phyloP scores from a whole-genome alignment of 257 asterid genomes.

The Verbena officinalis region DNA sequence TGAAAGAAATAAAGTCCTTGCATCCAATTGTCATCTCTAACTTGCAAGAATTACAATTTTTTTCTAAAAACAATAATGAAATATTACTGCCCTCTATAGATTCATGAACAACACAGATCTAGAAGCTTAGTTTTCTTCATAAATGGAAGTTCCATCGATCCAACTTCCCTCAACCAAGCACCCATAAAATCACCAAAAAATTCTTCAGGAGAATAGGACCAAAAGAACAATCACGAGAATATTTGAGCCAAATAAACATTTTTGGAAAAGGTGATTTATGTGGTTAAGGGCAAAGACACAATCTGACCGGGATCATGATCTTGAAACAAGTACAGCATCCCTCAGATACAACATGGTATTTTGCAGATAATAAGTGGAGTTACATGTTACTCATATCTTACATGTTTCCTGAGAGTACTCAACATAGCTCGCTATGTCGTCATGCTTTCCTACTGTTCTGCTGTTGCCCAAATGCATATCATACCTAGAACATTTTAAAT shows the following conservation, averaged over 20 bases:
- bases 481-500: slow-evolving; percentile 49
- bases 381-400: slow-evolving; percentile 41
- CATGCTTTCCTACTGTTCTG: slow-evolving; percentile 65
- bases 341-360: background rate
- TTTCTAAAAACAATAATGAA: background rate
- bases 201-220: slow-evolving; percentile 4
- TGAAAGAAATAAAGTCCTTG: slow-evolving; percentile 4
- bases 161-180: slow-evolving; percentile 15
- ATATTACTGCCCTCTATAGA: slow-evolving; percentile 2
- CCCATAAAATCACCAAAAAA: background rate
- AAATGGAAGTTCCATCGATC: background rate
- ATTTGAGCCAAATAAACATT: background rate
- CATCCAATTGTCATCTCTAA: slow-evolving; percentile 6
- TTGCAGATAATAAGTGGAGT: slow-evolving; percentile 16
- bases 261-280: background rate
- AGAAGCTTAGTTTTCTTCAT: slow-evolving; percentile 7
- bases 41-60: slow-evolving; percentile 13
- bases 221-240: slow-evolving; percentile 9
- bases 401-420: slow-evolving; percentile 78
- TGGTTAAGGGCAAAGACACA: background rate
- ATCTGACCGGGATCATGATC: background rate
- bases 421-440: slow-evolving; percentile 69
- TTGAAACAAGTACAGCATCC: slow-evolving; percentile 5
- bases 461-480: slow-evolving; percentile 66
- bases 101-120: slow-evolving; percentile 7